Evolutionary conservation across 2,329 filamentous ascomycete genomes (phyloP).

Genomic region (Pseudogymnoascus sp.): DNA sequence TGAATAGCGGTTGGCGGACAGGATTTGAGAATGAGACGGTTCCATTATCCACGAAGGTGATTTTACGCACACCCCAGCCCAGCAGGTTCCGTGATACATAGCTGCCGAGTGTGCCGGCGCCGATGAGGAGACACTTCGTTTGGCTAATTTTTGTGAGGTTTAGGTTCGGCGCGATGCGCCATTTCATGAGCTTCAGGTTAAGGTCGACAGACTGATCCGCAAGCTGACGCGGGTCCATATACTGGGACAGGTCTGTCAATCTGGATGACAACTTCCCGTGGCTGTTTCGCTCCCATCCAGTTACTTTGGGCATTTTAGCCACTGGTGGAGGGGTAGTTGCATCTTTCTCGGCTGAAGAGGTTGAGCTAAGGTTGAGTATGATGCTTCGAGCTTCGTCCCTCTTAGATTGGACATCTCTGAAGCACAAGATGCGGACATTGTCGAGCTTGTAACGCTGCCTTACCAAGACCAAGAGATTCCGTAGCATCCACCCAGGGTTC

Average conservation of each 20-base stretch:
- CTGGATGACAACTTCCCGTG: slow-evolving; percentile 70
- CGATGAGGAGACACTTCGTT: slow-evolving; percentile 82
- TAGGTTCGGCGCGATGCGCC: slow-evolving; percentile 84
- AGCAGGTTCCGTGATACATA: slow-evolving; percentile 89
- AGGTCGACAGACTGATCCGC: slow-evolving; percentile 93
- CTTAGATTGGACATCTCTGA: slow-evolving; percentile 70
- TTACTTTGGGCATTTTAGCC: slow-evolving; percentile 70
- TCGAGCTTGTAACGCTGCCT: slow-evolving; percentile 71
- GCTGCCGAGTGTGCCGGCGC: slow-evolving; percentile 85
- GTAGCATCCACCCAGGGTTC: slow-evolving; percentile 84
- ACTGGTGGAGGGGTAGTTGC: slow-evolving; percentile 11
- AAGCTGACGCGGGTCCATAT: slow-evolving; percentile 81
- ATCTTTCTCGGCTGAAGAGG: slow-evolving; percentile 19
- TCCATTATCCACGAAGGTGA: slow-evolving; percentile 93
- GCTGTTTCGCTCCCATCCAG: slow-evolving; percentile 86
- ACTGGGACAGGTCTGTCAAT: slow-evolving; percentile 76
- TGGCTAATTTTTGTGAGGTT: slow-evolving; percentile 83
- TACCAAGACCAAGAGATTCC: slow-evolving; percentile 80
- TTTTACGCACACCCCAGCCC: slow-evolving; percentile 91
- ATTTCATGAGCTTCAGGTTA: slow-evolving; percentile 97
- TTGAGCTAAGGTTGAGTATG: slow-evolving; percentile 46
- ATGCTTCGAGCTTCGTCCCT: slow-evolving; percentile 77
- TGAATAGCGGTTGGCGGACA: slow-evolving; percentile 86
- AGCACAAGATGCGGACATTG: slow-evolving; percentile 79
- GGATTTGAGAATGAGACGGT: slow-evolving; percentile 93